Evolutionary conservation across 495 filamentous ascomycete species (phyloP).

Genomic region (Mytilinidion resinicola): DNA sequence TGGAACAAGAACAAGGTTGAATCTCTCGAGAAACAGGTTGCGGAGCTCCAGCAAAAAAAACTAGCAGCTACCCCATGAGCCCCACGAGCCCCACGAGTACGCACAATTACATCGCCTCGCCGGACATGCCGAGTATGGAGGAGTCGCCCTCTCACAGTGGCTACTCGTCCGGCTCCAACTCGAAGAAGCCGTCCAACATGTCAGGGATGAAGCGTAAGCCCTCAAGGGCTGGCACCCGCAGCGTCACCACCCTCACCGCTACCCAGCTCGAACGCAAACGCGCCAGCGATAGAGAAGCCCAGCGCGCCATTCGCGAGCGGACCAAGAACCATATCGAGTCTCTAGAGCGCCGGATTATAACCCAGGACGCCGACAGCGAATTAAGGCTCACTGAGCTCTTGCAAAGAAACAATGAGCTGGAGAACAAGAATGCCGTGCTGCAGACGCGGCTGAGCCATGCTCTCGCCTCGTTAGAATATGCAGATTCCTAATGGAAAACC

Average conservation of each 20-base stretch:
- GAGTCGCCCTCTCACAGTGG: conserved; percentile 28
- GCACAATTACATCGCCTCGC: conserved; percentile 4
- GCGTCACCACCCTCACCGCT: conserved; percentile 51
- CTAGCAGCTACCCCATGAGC: too few relatives aligned
- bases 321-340: conserved; percentile 75
- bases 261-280: conserved; percentile 66
- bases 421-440: conserved; percentile 34
- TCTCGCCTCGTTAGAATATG: too few relatives aligned
- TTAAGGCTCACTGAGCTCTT: too few relatives aligned
- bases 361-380: too few relatives aligned
- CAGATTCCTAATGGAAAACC: conserved; percentile 19
- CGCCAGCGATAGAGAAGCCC: conserved; percentile 83
- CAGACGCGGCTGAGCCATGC: conserved; percentile 33
- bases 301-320: conserved; percentile 75
- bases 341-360: conserved; percentile 63
- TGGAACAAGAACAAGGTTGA: too few relatives aligned
- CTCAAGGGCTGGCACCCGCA: conserved; percentile 53
- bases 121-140: conserved; percentile 18
- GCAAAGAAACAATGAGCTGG: too few relatives aligned
- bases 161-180: conserved; percentile 35
- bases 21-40: too few relatives aligned
- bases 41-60: too few relatives aligned
- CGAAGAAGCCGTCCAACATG: conserved; percentile 16
- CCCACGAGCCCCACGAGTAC: conserved; percentile 25
- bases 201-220: conserved; percentile 31